phyloP scores from a whole-genome alignment of 176 grass and related monocot genomes.

The Tuctoria greenei region DNA sequence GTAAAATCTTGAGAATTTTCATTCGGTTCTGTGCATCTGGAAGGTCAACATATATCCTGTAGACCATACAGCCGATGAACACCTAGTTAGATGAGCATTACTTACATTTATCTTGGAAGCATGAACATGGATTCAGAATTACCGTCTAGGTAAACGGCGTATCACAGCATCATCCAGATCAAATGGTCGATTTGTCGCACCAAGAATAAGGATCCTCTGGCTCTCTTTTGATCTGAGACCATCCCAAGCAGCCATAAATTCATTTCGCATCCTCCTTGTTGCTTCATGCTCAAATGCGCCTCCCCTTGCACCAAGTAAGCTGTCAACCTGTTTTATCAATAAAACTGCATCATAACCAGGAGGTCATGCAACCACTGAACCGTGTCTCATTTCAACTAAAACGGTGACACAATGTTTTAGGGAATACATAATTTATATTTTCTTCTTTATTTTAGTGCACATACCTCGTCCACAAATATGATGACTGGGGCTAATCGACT shows the following conservation, averaged over 20 bases:
- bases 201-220: slow-evolving; percentile 94
- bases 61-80: slow-evolving; percentile 21
- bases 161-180: slow-evolving; percentile 98
- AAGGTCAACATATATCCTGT: slow-evolving; percentile 94
- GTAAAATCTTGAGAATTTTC: slow-evolving; percentile 89
- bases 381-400: slow-evolving; percentile 11
- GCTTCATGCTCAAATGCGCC: slow-evolving; percentile 97
- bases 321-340: slow-evolving; percentile 70
- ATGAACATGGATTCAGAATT: slow-evolving; percentile 4
- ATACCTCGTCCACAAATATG: slow-evolving; percentile 97
- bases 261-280: slow-evolving; percentile 92
- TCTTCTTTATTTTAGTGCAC: slow-evolving; percentile 23
- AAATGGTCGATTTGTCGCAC: slow-evolving; percentile 91
- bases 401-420: background rate
- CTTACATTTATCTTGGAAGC: slow-evolving; percentile 24
- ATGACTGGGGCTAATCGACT: slow-evolving; percentile 81
- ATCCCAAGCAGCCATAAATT: slow-evolving; percentile 99
- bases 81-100: background rate
- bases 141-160: slow-evolving; percentile 93
- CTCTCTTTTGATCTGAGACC: slow-evolving; percentile 88
- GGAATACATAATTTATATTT: background rate
- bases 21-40: slow-evolving; percentile 73
- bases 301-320: slow-evolving; percentile 92
- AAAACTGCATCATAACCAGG: slow-evolving; percentile 13
- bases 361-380: background rate